Conservation (phyloP, 139 green algal genomes). For the Ettlia oleoabundans region DNA sequence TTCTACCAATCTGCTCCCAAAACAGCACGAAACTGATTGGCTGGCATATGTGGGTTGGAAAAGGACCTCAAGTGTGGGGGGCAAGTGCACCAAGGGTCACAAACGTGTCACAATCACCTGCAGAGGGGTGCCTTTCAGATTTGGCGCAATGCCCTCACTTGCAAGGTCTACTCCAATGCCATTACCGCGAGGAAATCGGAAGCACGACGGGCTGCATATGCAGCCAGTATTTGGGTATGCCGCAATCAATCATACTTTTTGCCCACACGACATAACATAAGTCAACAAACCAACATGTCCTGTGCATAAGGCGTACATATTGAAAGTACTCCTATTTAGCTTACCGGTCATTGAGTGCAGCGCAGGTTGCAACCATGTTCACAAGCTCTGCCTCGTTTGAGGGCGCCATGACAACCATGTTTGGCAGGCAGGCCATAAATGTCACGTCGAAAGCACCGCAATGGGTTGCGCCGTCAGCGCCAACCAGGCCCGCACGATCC, state of each 20-base stretch:
- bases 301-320: too few relatives aligned
- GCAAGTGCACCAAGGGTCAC: too few relatives aligned
- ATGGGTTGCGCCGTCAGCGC: conserved; percentile 97
- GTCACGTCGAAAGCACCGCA: conserved; percentile 93
- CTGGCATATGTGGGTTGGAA: too few relatives aligned
- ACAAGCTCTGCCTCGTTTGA: conserved; percentile 95
- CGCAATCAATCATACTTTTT: too few relatives aligned
- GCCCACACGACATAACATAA: too few relatives aligned
- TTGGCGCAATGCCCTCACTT: conserved; percentile 67
- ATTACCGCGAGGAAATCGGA: conserved; percentile 95
- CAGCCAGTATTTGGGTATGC: too few relatives aligned
- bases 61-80: too few relatives aligned
- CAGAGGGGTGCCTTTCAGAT: conserved; percentile 88
- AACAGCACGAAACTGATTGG: not conserved
- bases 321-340: too few relatives aligned
- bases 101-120: too few relatives aligned
- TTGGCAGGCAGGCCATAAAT: conserved; percentile 96
- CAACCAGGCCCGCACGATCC: conserved; percentile 97
- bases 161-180: conserved; percentile 94
- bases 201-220: conserved; percentile 79
- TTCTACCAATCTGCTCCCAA: conserved; percentile 83
- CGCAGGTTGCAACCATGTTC: conserved; percentile 93
- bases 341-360: conserved; percentile 88
- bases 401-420: conserved; percentile 98
- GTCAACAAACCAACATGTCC: too few relatives aligned